Percentiles rank a stretch among this genome's conserved stretches.
phyloP scores from a whole-genome alignment of 169 alveolate genomes.

The Plasmodium yoelii region DNA sequence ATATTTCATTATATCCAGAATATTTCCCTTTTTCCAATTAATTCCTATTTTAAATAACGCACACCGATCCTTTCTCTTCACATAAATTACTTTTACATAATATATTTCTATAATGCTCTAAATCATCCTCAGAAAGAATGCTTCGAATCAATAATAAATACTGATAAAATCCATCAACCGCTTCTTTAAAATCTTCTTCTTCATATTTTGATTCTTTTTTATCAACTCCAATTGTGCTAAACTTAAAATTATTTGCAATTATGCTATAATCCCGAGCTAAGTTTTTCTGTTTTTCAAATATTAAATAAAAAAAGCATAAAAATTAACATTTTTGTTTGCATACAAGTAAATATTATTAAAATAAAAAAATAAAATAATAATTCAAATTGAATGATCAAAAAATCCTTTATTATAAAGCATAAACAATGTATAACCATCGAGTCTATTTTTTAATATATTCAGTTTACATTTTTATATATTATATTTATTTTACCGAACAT shows the following conservation, averaged over 20 bases:
- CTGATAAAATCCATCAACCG: constrained; percentile 57
- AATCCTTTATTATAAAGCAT: no score
- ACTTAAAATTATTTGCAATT: constrained; percentile 50
- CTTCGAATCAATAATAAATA: constrained; percentile 48
- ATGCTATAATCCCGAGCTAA: constrained; percentile 64
- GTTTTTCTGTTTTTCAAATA: constrained; percentile 23
- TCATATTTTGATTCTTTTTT: constrained; percentile 63
- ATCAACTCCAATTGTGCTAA: constrained; percentile 48
- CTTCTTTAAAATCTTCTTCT: constrained; percentile 66
- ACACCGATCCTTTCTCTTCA: constrained; percentile 59
- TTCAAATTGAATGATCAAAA: not conserved
- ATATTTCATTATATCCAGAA: not conserved
- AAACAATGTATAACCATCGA: no score
- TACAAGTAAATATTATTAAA: not conserved
- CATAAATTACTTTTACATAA: constrained; percentile 54
- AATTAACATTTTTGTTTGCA: not conserved
- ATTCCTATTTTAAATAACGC: constrained; percentile 18
- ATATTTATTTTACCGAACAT: constrained; percentile 32
- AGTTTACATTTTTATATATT: constrained; percentile 7
- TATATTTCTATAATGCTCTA: constrained; percentile 64
- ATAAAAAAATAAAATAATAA: not conserved
- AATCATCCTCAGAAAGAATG: constrained; percentile 41
- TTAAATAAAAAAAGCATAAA: not conserved
- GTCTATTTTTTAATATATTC: not conserved
- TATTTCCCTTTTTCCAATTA: constrained; percentile 7